Evolutionary conservation across 2,329 filamentous ascomycete genomes (phyloP), one percentile per base, ranked within the genome.

Genomic region (Exophiala mesophila): DNA sequence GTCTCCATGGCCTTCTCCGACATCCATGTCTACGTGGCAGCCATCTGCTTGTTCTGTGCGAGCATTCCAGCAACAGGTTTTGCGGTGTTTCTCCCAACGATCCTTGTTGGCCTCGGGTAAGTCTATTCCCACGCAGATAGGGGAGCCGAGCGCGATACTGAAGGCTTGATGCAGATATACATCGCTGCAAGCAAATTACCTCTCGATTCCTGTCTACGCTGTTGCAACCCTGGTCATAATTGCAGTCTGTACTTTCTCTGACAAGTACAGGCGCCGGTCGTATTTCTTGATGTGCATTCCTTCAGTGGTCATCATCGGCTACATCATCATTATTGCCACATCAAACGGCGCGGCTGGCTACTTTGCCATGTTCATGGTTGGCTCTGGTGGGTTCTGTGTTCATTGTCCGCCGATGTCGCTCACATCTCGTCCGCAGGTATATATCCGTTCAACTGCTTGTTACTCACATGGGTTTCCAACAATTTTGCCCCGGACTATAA

Each of bases 41-140:
- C 13, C 34, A 54, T n/a, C 51, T 52, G 53, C 55, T 46, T 56
- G 5, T 57, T 64, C 45, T 65, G 63, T 40, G 57, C 56, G 21
- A 57, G 55, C n/a, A 9, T 21, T 8, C 10, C 34, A 5, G 10
- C 21, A 5, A 15, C 18, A 8, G 34, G 34, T 18, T 36, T 6
- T 21, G 34, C 10, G 5, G 18, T 21, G 9, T 36, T 36, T 21
- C 18, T 36, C 13, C 34, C 34, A 9, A 66, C 64, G 0, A 67
- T 69, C 21, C 67, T 69, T 56, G 63, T 62, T 32, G 62, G 62
- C n/a, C 57, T 69, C 2, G 66, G n/a, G n/a, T n/a, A n/a, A n/a
- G n/a, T n/a, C n/a, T n/a, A n/a, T n/a, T n/a, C 13, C 31, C 56
- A 56, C 19, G n/a, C 8, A 35, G 12, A 16, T n/a, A 15, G 3